phyloP scores from a whole-genome alignment of 164 flowering plant genomes.

The Magnolia changhungtana region DNA sequence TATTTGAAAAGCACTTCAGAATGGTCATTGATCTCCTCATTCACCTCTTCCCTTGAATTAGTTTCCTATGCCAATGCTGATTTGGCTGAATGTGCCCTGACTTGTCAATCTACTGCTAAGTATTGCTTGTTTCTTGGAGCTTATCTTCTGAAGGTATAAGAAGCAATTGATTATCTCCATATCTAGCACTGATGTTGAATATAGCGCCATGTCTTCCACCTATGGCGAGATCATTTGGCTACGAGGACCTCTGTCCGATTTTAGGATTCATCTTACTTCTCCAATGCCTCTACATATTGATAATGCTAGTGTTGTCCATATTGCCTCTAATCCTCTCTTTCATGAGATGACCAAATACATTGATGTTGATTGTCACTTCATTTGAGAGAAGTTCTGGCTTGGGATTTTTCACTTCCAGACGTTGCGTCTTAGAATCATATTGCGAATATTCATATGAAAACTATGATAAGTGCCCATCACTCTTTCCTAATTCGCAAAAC shows the following conservation, averaged over 20 bases:
- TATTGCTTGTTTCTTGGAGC: background rate
- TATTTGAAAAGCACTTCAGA: background rate
- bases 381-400: background rate
- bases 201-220: background rate
- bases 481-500: too few relatives aligned
- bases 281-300: background rate
- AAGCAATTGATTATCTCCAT: background rate
- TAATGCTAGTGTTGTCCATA: background rate
- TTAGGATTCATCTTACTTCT: background rate
- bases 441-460: background rate
- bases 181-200: background rate
- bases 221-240: background rate
- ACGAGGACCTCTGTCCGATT: background rate
- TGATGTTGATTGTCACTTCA: slow-evolving; percentile 1
- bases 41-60: background rate
- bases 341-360: background rate
- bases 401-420: background rate
- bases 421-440: background rate
- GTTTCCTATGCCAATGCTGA: background rate
- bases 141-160: background rate
- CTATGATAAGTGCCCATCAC: background rate
- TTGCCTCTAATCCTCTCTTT: background rate
- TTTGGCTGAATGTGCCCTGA: background rate
- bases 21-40: background rate
- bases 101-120: background rate